Evolutionary conservation across 805 yeast species (phyloP), one percentile per base, ranked within the genome.

Genomic region (Wickerhamiella siamensis): DNA sequence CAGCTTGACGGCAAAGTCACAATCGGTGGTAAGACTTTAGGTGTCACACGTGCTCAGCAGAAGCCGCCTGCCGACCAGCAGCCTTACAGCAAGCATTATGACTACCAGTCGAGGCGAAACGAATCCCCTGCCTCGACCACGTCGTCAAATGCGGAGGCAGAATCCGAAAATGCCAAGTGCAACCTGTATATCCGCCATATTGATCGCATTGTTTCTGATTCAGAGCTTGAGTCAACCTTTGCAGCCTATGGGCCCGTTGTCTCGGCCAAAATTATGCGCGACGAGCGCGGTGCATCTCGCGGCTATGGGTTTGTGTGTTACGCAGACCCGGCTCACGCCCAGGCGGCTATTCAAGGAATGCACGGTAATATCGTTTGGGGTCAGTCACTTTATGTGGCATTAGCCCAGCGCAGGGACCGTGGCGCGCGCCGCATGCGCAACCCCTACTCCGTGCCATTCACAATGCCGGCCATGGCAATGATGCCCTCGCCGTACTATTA

Each of bases 281-380:
- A 63, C 43, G 66, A 63, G 31, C 43, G 48, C n/a, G 67, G 66
- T 26, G 65, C 65, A 45, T 79, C 88, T 18, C 73, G 76, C 56
- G 87, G 91, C 17, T 83, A 79, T 56, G 93, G 91, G 36, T 83
- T 83, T 63, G 83, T 82, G 41, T 80, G 84, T 60, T 83, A 71
- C 55, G 75, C 74, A 52, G 64, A 63, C 47, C 78, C 81, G 42
- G 63, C 72, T 38, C 72, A 76, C 53, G 91, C 93, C 5, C 71
- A 74, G 38, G 65, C 69, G 52, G 88, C 93, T 14, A 74, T 79
- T 42, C 71, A 72, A 36, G 77, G 70, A 40, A 77, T 72, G 72
- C 71, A 70, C 56, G 78, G 76, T 48, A 63, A 63, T 49, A 68
- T 65, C 45, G 55, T 74, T 43, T 48, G 52, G 48, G 77, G 75